Conservation (phyloP, 176 grass and related monocot species). For the Avena eriantha region DNA sequence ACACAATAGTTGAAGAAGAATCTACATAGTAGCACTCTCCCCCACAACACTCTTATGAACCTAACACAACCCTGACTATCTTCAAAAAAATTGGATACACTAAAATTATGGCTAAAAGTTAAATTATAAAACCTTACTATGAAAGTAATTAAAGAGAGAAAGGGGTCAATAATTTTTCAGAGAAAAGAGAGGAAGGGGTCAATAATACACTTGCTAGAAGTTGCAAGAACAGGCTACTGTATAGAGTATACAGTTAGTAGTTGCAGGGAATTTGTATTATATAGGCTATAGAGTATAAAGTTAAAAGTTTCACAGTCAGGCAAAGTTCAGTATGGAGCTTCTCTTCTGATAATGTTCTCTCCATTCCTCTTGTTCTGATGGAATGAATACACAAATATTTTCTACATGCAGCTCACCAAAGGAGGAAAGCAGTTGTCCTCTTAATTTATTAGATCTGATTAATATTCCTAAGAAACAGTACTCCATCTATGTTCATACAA, state of each 20-base stretch:
- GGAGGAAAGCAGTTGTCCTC: not conserved
- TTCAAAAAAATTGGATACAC: too few species aligned
- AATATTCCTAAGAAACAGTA: not conserved
- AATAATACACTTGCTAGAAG: not conserved
- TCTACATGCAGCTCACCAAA: not conserved
- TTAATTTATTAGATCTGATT: not conserved
- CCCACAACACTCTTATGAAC: too few species aligned
- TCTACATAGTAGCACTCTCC: too few species aligned
- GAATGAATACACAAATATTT: conserved; percentile 11
- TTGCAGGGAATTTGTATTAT: conserved; percentile 17
- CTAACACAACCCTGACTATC: too few species aligned
- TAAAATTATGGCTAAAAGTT: too few species aligned
- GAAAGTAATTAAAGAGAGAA: not conserved
- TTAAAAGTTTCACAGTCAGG: not conserved
- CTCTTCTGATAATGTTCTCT: conserved; percentile 32
- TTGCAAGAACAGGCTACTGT: conserved; percentile 1
- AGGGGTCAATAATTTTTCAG: not conserved
- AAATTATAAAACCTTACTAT: too few species aligned
- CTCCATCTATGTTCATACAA: not conserved
- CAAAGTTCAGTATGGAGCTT: conserved; percentile 28
- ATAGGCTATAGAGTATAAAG: not conserved
- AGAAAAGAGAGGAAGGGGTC: not conserved
- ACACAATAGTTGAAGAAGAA: too few species aligned
- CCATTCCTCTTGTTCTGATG: conserved; percentile 6
- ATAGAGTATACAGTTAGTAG: not conserved